Evolutionary conservation across 768 basidiomycete genomes (phyloP), one percentile per base, ranked within the genome.

Genomic region (Xerocomus potaroensis): DNA sequence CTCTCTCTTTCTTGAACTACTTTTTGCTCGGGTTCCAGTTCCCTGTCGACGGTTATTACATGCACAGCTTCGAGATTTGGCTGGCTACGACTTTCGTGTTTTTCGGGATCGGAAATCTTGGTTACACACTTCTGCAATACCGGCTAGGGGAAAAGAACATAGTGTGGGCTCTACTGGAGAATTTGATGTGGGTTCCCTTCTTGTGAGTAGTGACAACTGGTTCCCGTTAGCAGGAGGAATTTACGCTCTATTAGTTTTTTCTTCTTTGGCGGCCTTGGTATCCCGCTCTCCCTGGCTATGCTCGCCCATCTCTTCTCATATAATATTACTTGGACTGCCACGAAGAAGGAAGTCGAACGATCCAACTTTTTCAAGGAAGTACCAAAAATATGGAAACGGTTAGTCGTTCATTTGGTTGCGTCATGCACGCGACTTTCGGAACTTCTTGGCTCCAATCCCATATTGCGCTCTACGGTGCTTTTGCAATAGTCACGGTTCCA

Each of bases 281-380:
- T 79, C 47, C 80, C 80, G 31, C 68, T 81, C 50, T 69, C 72
- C 1, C 63, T 72, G 26, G 78, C 81, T 4, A 69, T 82, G 33
- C 66, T 77, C 35, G 72, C 77, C 1, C 80, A 82, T 60, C 23
- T 81, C 16, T 75, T 80, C 59, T 77, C 78, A 29, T 82, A 79
- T 54, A 72, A 83, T 59, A 75, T 78, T 59, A 67, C 65, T 11
- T 82, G 80, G 81, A 69, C 72, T 5, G 72, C 79, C 26, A 83
- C 80, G 6, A 75, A 78, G 56, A 92, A 91, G 77, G 87, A 89
- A 65, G 88, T 93, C 32, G 84, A 92, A 65, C 75, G 80, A 39
- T 88, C 86, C 5, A 93, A 92, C 62, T 92, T 95, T 73, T 92
- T 87, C 78, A 79, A 86, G 45, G 91, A 95, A 64, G 81, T 92